Conservation (phyloP, 371 early-diverging fungal genomes). For the Mortierella sp. region DNA sequence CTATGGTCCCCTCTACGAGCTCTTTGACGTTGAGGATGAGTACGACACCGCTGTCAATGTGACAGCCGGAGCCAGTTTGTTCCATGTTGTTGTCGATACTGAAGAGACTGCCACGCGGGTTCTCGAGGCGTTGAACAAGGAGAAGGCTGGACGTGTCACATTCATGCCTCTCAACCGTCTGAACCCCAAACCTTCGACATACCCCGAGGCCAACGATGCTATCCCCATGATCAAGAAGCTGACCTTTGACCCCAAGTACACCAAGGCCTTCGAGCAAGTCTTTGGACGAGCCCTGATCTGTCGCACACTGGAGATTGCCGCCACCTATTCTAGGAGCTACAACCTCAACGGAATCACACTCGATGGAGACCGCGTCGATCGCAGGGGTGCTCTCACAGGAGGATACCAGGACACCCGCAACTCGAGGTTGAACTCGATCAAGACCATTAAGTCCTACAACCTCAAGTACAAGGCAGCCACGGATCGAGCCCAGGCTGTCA, state of each 20-base stretch:
- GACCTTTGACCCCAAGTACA: constrained; percentile 73
- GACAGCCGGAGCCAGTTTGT: constrained; percentile 90
- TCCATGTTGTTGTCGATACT: constrained; percentile 97
- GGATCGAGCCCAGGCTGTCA: constrained; percentile 59
- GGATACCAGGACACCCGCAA: constrained; percentile 86
- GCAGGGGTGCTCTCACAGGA: constrained; percentile 95
- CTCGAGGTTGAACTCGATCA: constrained; percentile 84
- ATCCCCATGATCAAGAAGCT: constrained; percentile 87
- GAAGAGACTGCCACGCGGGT: constrained; percentile 90
- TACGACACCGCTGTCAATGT: constrained; percentile 93
- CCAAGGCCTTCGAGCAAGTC: constrained; percentile 87
- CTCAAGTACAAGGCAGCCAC: constrained; percentile 65
- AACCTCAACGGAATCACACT: constrained; percentile 90
- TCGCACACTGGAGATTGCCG: constrained; percentile 87
- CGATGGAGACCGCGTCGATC: constrained; percentile 95
- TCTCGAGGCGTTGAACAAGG: constrained; percentile 80
- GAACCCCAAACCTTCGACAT: constrained; percentile 66
- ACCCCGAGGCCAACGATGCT: constrained; percentile 84
- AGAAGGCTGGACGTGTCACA: constrained; percentile 91
- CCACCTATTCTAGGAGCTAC: constrained; percentile 81
- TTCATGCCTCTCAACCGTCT: constrained; percentile 98
- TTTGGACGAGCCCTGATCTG: constrained; percentile 95
- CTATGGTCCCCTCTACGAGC: constrained; percentile 93
- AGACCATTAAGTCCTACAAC: constrained; percentile 59
- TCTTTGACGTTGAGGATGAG: constrained; percentile 89